Evolutionary conservation across 108 stramenopile genomes (phyloP), one percentile per base, ranked within the genome.

Genomic region (Nannochloropsis oceanica): DNA sequence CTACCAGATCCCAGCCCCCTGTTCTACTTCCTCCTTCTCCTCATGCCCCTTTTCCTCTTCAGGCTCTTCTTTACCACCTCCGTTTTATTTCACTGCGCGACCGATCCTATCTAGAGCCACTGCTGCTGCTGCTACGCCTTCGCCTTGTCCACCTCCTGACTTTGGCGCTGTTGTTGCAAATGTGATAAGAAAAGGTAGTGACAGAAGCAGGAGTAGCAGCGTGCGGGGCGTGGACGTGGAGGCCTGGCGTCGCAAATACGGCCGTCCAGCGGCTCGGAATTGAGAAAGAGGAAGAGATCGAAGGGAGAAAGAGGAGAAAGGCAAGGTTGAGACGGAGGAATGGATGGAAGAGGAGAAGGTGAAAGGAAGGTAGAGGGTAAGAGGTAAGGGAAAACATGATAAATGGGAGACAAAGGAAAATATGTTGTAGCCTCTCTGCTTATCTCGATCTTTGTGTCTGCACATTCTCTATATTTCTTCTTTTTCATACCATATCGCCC

Each of bases 341-440:
- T 1, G 34, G 34, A 5, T 34, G 34, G 34, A 34, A 34, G 34
- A 34, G 34, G 34, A 34, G 34, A 27, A 84, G 84, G 27, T 46
- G 73, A 27, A 85, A 88, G 42, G 50, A 42, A 26, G 50, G 80
- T 7, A 42, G 26, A 13, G 24, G 81, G 8, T 88, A 85, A 25
- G 87, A 84, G 11, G 79, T 46, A 46, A 81, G 80, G n/a, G 34
- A 79, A 13, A 84, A 80, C 22, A 27, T 83, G 86, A 82, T 83
- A 25, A 26, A 11, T 34, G n/a, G 12, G 14, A n/a, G 27, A 22
- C 27, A 83, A 13, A 11, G 11, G n/a, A 13, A n/a, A n/a, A 22
- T 18, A 43, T 25, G 13, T 43, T n/a, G 12, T 43, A 43, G 26
- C 26, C 0, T 82, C 12, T 1, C 25, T 82, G 12, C 42, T 82